These are phyloP conservation scores for Apiospora aurea DNA, from an alignment of 2,329 filamentous ascomycete genomes.

Conservation along the genomic window DNA sequence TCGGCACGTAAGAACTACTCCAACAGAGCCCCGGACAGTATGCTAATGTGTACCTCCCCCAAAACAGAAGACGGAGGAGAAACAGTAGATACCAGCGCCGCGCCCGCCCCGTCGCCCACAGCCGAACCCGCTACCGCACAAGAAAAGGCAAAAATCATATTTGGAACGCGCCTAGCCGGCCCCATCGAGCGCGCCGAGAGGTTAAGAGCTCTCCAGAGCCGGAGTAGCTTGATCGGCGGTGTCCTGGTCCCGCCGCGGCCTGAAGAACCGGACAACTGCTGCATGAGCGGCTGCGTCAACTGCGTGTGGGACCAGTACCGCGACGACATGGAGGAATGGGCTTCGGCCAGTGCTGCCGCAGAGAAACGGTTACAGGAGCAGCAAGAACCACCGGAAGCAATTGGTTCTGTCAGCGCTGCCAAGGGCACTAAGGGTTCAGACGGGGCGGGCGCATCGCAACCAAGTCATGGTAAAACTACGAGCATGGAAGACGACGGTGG, in stretches of 20 bases:
- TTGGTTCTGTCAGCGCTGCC: slow-evolving; percentile 23
- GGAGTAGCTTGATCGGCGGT: slow-evolving; percentile 74
- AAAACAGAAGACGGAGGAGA: slow-evolving; percentile 24
- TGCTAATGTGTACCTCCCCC: slow-evolving; percentile 23
- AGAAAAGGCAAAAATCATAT: slow-evolving; percentile 72
- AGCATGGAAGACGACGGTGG: slow-evolving; percentile 85
- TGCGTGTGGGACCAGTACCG: slow-evolving; percentile 95
- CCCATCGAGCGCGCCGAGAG: slow-evolving; percentile 73
- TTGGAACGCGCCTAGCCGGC: slow-evolving; percentile 80
- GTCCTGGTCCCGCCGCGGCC: slow-evolving; percentile 84
- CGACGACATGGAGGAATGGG: slow-evolving; percentile 94
- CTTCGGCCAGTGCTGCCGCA: slow-evolving; percentile 68
- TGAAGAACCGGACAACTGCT: slow-evolving; percentile 95
- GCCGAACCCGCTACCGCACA: slow-evolving; percentile 54
- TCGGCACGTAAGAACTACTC: slow-evolving; percentile 35
- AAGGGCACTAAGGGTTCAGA: slow-evolving; percentile 29
- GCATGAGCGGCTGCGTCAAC: slow-evolving; percentile 98
- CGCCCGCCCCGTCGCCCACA: slow-evolving; percentile 38
- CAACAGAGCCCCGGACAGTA: not conserved
- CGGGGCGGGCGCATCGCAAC: slow-evolving; percentile 42
- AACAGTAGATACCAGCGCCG: slow-evolving; percentile 27
- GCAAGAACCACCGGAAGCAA: not conserved
- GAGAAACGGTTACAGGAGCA: slow-evolving; percentile 55
- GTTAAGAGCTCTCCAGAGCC: slow-evolving; percentile 61
- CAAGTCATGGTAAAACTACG: slow-evolving; percentile 46